These are phyloP conservation scores for Eleusine coracana DNA, from an alignment of 176 grass and related monocot species.

Conservation along the genomic window DNA sequence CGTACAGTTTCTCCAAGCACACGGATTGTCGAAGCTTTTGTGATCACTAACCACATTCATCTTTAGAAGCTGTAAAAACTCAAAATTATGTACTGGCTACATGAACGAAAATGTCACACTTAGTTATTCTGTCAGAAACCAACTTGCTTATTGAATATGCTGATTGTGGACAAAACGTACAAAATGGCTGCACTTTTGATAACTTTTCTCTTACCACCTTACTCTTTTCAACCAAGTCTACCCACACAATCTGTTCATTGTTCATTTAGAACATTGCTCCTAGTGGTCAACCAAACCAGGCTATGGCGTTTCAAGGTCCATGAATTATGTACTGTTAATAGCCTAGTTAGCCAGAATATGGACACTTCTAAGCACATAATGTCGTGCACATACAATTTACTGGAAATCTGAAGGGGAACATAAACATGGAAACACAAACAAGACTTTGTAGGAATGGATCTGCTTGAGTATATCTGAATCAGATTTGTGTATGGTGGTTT, in stretches of 20 bases:
- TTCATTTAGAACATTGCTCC: slow-evolving; percentile 5
- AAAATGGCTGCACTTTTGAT: not conserved
- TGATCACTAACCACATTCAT: slow-evolving; percentile 7
- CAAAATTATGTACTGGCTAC: not conserved
- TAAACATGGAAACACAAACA: not conserved
- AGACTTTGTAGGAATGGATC: not conserved
- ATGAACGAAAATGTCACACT: slow-evolving; percentile 1
- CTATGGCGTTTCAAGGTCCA: not conserved
- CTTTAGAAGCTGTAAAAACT: slow-evolving; percentile 5
- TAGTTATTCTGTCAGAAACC: slow-evolving; percentile 27
- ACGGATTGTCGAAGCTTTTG: not conserved
- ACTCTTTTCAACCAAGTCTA: slow-evolving; percentile 4
- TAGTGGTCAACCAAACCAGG: slow-evolving; percentile 20
- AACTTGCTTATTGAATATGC: slow-evolving; percentile 19
- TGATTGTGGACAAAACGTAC: slow-evolving; percentile 18
- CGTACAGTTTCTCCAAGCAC: not conserved
- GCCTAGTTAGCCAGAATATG: slow-evolving; percentile 17
- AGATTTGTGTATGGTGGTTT: slow-evolving; percentile 1
- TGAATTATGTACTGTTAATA: slow-evolving; percentile 11
- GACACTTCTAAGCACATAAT: slow-evolving; percentile 7
- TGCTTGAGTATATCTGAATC: slow-evolving; percentile 2
- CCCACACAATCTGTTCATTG: slow-evolving; percentile 10
- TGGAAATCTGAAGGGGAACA: not conserved
- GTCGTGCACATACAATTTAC: not conserved
- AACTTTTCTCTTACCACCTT: not conserved